phyloP scores from a whole-genome alignment of 2,329 filamentous ascomycete genomes.

The Colletotrichum sp. region DNA sequence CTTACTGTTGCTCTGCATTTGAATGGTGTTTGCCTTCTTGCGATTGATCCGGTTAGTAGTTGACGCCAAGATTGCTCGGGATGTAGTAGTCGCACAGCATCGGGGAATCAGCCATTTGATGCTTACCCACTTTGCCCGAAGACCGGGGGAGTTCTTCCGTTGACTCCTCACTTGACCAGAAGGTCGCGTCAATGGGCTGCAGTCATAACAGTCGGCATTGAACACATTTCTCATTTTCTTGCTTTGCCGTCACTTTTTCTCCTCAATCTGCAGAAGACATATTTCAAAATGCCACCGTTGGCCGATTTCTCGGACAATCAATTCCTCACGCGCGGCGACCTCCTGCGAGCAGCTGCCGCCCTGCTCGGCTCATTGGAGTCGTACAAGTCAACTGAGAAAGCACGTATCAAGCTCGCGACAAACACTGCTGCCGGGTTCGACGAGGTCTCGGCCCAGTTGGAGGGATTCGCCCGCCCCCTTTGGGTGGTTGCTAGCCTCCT shows the following conservation, averaged over 20 bases:
- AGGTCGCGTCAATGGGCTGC: background rate
- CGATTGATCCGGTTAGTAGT: background rate
- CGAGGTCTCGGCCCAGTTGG: slow-evolving; percentile 38
- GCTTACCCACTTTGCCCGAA: background rate
- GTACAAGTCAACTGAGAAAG: slow-evolving; percentile 30
- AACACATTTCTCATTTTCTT: background rate
- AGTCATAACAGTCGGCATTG: background rate
- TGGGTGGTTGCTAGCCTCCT: slow-evolving; percentile 32
- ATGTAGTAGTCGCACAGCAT: background rate
- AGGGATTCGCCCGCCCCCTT: slow-evolving; percentile 36
- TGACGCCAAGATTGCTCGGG: background rate
- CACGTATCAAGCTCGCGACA: slow-evolving; percentile 33
- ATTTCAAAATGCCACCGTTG: slow-evolving; percentile 26
- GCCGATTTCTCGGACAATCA: slow-evolving; percentile 37
- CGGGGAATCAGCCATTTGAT: background rate
- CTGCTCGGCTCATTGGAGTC: slow-evolving; percentile 28
- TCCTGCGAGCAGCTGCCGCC: slow-evolving; percentile 28
- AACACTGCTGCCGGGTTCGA: slow-evolving; percentile 36
- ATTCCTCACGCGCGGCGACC: slow-evolving; percentile 31
- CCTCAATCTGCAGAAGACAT: background rate
- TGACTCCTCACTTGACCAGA: background rate
- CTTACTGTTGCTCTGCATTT: background rate
- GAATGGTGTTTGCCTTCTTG: background rate
- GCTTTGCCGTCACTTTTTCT: background rate
- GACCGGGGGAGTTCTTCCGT: background rate